Evolutionary conservation across 345 rosid genomes (phyloP).

Genomic region (Salix arbutifolia): DNA sequence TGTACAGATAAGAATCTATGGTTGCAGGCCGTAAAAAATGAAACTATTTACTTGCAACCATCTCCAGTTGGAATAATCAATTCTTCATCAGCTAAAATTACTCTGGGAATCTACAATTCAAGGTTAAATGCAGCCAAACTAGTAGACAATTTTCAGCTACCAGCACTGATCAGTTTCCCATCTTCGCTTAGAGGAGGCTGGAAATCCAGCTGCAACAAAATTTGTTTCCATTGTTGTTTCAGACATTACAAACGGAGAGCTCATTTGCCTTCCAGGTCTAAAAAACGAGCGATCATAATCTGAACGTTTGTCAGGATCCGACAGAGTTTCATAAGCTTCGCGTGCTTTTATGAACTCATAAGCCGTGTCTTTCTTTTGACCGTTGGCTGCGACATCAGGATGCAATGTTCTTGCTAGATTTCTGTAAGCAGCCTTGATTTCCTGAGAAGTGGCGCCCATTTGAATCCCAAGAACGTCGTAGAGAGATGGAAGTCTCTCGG

Average conservation of each 20-base stretch:
- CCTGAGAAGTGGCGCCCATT: constrained; percentile 47
- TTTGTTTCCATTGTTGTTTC: not conserved
- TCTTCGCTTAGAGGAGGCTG: constrained; percentile 28
- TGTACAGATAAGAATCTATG: no score
- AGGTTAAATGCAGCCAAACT: not conserved
- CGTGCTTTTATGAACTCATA: constrained; percentile 51
- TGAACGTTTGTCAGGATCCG: constrained; percentile 57
- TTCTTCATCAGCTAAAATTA: not conserved
- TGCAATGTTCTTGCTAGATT: constrained; percentile 53
- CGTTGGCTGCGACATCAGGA: constrained; percentile 49
- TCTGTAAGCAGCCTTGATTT: constrained; percentile 66
- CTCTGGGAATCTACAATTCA: not conserved
- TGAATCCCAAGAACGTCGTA: constrained; percentile 59
- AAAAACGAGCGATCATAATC: constrained; percentile 46
- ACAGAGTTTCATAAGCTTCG: constrained; percentile 61
- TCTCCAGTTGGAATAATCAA: not conserved
- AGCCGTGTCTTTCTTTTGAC: constrained; percentile 15
- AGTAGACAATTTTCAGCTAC: constrained; percentile 18
- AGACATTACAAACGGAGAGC: constrained; percentile 22
- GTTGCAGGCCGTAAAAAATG: no score
- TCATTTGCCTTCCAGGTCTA: constrained; percentile 15
- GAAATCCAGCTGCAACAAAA: constrained; percentile 18
- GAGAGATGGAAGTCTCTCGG: constrained; percentile 30
- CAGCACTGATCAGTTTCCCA: constrained; percentile 80
- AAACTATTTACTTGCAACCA: not conserved